Evolutionary conservation across 176 grass and related monocot species (phyloP), one percentile per base, ranked within the genome.

Genomic region (Carex littledalei): DNA sequence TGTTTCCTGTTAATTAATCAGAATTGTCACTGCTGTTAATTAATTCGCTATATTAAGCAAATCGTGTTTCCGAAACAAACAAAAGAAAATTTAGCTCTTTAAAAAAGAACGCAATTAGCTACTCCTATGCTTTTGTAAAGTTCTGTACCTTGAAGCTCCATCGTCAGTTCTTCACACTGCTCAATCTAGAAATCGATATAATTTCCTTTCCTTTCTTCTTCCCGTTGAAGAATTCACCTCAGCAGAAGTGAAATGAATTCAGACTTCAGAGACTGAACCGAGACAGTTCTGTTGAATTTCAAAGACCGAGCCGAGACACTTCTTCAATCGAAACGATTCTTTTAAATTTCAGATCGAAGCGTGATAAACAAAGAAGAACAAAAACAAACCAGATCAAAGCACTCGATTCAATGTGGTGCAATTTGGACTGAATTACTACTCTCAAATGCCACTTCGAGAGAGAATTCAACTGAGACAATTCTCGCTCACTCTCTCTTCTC

Each of bases 61-160:
- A 80, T 80, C 17, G 45, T 63, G 31, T 35, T 49, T 83, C 9
- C 37, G 5, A 65, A 67, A 61, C 57, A 54, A 77, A 29, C 7
- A 34, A 80, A 41, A 62, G 47, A 13, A 20, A 79, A 37, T 17
- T 5, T 58, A 57, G 6, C 15, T 53, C 68, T 43, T 47, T 21
- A 39, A 7, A 70, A 57, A 78, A 12, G n/a, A 41, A 45, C 8
- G 43, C 0, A 80, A 82, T 35, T 63, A n/a, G 50, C 56, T 63
- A 14, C 32, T 43, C 34, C 1, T 13, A 81, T 64, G 58, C 61
- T 54, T 13, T 76, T 53, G n/a, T 15, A n/a, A 31, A 29, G 12
- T 26, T 26, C 3, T 62, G 14, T 90, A 94, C 94, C 91, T 94
- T 97, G 89, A 80, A 97, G 89, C 64, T 90, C 89, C 94, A 97